These are phyloP conservation scores for Multifurca ochricompacta DNA, from an alignment of 768 basidiomycete species.

Conservation along the genomic window DNA sequence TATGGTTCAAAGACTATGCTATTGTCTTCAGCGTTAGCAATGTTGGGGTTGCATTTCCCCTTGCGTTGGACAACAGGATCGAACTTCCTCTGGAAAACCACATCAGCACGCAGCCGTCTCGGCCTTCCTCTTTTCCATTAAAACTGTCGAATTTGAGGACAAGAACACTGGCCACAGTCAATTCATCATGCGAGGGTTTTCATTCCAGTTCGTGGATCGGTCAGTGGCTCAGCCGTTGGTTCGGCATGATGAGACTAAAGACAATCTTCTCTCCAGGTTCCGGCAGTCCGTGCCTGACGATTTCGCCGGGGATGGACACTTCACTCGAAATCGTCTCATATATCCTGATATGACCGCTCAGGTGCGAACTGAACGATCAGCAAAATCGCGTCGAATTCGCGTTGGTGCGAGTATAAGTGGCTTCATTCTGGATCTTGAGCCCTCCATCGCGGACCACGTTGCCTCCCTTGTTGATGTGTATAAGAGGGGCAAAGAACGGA, in stretches of 20 bases:
- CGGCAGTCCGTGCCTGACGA: constrained; percentile 62
- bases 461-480: constrained; percentile 85
- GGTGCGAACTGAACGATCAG: constrained; percentile 47
- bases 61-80: constrained; percentile 54
- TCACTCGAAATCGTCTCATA: constrained; percentile 60
- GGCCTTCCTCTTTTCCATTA: constrained; percentile 83
- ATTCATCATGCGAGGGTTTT: constrained; percentile 61
- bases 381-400: constrained; percentile 45
- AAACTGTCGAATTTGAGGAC: constrained; percentile 62
- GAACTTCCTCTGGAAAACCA: constrained; percentile 38
- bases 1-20: constrained; percentile 51
- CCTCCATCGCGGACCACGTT: constrained; percentile 67
- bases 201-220: constrained; percentile 80
- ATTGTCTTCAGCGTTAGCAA: constrained; percentile 51
- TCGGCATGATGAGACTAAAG: constrained; percentile 1
- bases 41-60: constrained; percentile 87
- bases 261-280: constrained; percentile 45
- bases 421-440: constrained; percentile 78
- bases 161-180: constrained; percentile 73
- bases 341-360: constrained; percentile 80
- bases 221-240: constrained; percentile 30
- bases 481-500: constrained; percentile 68
- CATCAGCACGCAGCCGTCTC: constrained; percentile 43
- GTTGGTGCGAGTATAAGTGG: constrained; percentile 70
- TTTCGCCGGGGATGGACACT: constrained; percentile 62